Evolutionary conservation across 1,284 basidiomycete species (phyloP).

Genomic region (Papiliotrema fonsecae): DNA sequence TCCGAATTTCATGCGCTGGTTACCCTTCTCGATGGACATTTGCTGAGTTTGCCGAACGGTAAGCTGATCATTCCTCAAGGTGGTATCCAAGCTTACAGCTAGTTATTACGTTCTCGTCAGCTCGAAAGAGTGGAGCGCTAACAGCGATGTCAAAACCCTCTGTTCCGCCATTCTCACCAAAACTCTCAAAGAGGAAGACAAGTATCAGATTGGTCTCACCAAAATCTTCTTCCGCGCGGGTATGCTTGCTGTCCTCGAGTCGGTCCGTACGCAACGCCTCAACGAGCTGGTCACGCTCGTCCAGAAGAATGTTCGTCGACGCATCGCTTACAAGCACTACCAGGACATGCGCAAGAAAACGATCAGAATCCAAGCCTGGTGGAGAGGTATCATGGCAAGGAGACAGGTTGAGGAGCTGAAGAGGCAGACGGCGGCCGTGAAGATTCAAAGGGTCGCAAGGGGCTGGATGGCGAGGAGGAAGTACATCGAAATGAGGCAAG

Average conservation of each 20-base stretch:
- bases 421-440: conserved; percentile 67
- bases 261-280: conserved; percentile 77
- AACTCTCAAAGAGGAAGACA: conserved; percentile 87
- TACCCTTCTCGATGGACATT: conserved; percentile 99
- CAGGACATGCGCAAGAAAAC: conserved; percentile 65
- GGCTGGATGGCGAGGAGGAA: conserved; percentile 68
- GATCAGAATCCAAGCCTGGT: conserved; percentile 88
- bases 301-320: conserved; percentile 91
- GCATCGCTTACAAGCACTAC: conserved; percentile 79
- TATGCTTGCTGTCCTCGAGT: conserved; percentile 96
- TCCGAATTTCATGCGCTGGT: conserved; percentile 96
- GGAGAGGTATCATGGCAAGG: conserved; percentile 77
- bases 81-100: background rate
- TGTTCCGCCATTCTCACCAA: conserved; percentile 79
- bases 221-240: conserved; percentile 99
- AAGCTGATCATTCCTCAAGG: conserved; percentile 26
- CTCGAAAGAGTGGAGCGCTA: conserved; percentile 70
- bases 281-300: conserved; percentile 89
- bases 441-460: conserved; percentile 70
- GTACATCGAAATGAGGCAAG: conserved; percentile 61
- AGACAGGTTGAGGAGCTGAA: conserved; percentile 67
- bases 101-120: conserved; percentile 96
- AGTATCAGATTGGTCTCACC: conserved; percentile 93
- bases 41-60: conserved; percentile 98
- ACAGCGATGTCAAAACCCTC: conserved; percentile 72